Evolutionary conservation across 2,329 filamentous ascomycete genomes (phyloP), one percentile per base, ranked within the genome.

Genomic region (Alternaria postmessia): DNA sequence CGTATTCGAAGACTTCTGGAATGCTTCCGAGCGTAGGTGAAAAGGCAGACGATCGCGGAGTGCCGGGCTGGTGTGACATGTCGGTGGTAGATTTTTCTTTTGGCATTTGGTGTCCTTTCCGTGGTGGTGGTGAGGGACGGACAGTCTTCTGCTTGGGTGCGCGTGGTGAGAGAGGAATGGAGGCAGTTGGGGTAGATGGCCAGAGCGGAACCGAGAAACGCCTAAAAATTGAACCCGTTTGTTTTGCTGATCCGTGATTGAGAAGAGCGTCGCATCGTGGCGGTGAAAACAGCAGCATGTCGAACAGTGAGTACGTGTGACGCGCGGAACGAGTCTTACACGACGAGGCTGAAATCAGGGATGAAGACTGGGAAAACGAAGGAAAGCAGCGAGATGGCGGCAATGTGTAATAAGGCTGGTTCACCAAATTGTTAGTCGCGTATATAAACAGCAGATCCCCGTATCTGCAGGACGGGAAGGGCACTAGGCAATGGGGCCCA

Each of bases 21-120:
- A 72, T 72, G 61, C 68, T 69, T 18, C 64, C 65, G 22, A 72
- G 63, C n/a, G 69, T 72, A 9, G 69, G 69, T n/a, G 69, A 62
- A 22, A 70, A 71, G 18, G 61, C 54, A 11, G 65, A 57, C 26
- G 68, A 66, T 28, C 68, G 62, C 9, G 69, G 65, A n/a, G 57
- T 61, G n/a, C 59, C 61, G 12, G 44, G 47, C 24, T 51, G 57
- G 14, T 59, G 59, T 16, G 69, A 65, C 69, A 72, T 72, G 9
- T 55, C 56, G 18, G 49, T 22, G 38, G 57, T 42, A 26, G 49
- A 28, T 9, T 46, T 58, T 42, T 64, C 39, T 36, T 56, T 43
- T 41, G 60, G 43, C 18, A 54, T 26, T 34, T 54, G 48, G 26
- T 55, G 54, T 32, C 26, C 39, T 54, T 54, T 59, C 22, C 32